Base-by-base conservation (phyloP, 805 yeast genomes). In the Peterozyma toletana region DNA sequence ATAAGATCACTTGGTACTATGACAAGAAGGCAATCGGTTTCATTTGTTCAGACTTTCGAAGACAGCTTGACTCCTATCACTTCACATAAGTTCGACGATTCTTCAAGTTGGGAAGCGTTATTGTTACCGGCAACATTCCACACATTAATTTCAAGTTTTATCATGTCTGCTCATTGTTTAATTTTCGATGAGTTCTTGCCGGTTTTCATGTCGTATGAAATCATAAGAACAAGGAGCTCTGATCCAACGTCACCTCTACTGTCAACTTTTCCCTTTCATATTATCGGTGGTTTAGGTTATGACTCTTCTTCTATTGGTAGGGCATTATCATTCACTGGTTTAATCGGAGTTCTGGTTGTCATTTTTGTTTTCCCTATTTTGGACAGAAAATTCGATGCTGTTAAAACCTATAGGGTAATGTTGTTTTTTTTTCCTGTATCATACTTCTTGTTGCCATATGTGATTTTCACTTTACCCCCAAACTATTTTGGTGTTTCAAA, bases 101-200 rank as follows among this genome's bases (percentile, higher is more conserved):
- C 15, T 11, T 31, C 34, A 5, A 31, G 15, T 9, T 38, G 49
- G 37, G 55, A 53, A 35, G 57, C 50, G 9, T 50, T 48, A 15
- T 11, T 48, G 37, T 16, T 27, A 7, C 16, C 48, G 2, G 21
- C 14, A 9, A 42, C 42, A 5, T 42, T 39, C 21, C 18, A 30
- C 11, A 29, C 40, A n/a, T 31, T 48, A 3, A 54, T 56, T 45
- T 70, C 56, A 56, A 69, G 21, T 52, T 68, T 73, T 43, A 53
- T 67, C 16, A 54, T 69, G 50, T 62, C 77, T 15, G 64, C 75
- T 40, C 80, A 74, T 53, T 54, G 62, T 11, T 59, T 73, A 13
- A 76, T 74, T 5, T 74, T 62, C 54, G 68, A 71, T 34, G 82
- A 77, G 54, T 73, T 78, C 43, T 52, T 78, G 38, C 83, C 84